Conservation (phyloP, 495 filamentous ascomycete genomes). For the Hypoxylon fuscum region DNA sequence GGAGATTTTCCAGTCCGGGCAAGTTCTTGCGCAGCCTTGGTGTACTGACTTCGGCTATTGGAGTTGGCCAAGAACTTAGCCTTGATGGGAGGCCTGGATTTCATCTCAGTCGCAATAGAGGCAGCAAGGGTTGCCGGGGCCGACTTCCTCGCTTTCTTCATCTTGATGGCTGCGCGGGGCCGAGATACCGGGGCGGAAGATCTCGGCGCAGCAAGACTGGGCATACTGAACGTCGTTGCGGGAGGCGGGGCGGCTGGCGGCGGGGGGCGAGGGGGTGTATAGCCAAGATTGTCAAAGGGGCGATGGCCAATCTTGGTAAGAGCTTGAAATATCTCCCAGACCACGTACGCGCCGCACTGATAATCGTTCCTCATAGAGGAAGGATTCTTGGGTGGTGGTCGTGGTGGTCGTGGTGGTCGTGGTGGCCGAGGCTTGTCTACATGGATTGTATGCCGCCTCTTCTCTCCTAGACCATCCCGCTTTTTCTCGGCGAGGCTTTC, state of each 20-base stretch:
- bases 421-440: slow-evolving; percentile 36
- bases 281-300: slow-evolving; percentile 44
- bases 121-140: slow-evolving; percentile 30
- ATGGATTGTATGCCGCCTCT: slow-evolving; percentile 29
- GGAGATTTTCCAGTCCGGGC: slow-evolving; percentile 34
- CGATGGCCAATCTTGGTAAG: slow-evolving; percentile 43
- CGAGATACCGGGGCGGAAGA: slow-evolving; percentile 6
- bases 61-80: slow-evolving; percentile 22
- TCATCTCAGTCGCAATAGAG: background rate
- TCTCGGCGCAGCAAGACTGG: slow-evolving; percentile 35
- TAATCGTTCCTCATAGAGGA: slow-evolving; percentile 47
- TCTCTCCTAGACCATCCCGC: slow-evolving; percentile 22
- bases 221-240: slow-evolving; percentile 16
- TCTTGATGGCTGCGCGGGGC: slow-evolving; percentile 25
- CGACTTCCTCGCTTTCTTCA: slow-evolving; percentile 44
- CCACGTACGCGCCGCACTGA: slow-evolving; percentile 43
- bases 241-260: slow-evolving; percentile 41
- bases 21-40: slow-evolving; percentile 36
- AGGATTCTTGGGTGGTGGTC: slow-evolving; percentile 42
- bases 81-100: slow-evolving; percentile 11
- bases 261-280: slow-evolving; percentile 20
- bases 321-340: slow-evolving; percentile 46
- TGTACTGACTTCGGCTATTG: slow-evolving; percentile 33
- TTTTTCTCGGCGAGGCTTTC: slow-evolving; percentile 41
- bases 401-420: slow-evolving; percentile 30